Base-by-base conservation (phyloP, 768 basidiomycete genomes). In the Phlebiopsis gigantea region DNA sequence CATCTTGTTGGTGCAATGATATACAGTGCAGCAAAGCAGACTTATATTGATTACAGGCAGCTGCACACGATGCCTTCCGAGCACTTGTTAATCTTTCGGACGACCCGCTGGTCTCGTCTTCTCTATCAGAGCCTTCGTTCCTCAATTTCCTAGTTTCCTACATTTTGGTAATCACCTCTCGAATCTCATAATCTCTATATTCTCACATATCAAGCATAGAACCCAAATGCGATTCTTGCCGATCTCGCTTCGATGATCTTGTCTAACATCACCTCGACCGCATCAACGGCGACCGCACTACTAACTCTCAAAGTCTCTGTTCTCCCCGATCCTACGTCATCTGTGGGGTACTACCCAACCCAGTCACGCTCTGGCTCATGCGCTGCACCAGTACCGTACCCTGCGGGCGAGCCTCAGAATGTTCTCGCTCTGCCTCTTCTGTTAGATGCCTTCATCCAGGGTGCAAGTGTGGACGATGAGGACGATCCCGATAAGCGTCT, bases 181-280 rank as follows among this genome's bases (percentile, higher is more conserved):
- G 24, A 31, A 46, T 28, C 53, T 17, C 47, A 10, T 21, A 10
- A 44, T 45, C 44, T 19, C 21, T 30, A 8, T 34, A 19, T 8
- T 26, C 12, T 21, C 7, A 10, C 52, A 43, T 6, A 25, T 34
- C 56, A 25, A 41, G 8, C 63, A 14, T 34, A 98, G 94, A 89
- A 93, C 71, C 88, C 91, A n/a, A 83, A 88, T 58, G 85, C 95
- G 9, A 84, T 88, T 56, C 86, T 98, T 25, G 93, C 93, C 30
- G 95, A 98, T 75, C 83, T 98, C 19, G 93, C 94, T 2, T 81
- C 92, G n/a, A 98, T 98, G 96, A 77, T 98, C 1, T 79, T 98
- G 9, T 96, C 94, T n/a, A 98, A 98, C 73, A 74, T 97, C 30
- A 90, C 93, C 8, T 80, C 88, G 4, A 85, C 90, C 44, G 77